Evolutionary conservation across 768 basidiomycete genomes (phyloP).

Genomic region (Tricholoma flavovirens): DNA sequence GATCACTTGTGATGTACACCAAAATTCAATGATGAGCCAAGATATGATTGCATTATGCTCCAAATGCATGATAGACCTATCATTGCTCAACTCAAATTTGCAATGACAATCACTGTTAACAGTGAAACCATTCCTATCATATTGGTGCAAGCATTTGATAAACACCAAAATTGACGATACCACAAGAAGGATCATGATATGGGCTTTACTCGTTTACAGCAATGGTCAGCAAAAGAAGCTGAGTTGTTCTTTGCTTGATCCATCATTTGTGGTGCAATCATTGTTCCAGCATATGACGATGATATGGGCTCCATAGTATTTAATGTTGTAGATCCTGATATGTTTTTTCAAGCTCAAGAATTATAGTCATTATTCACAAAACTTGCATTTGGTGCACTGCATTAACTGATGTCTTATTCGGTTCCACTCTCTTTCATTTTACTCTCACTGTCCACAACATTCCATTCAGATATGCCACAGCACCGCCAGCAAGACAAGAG

Average conservation of each 20-base stretch:
- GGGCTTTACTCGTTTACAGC: not conserved
- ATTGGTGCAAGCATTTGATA: not conserved
- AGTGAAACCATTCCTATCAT: not conserved
- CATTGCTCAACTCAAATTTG: not conserved
- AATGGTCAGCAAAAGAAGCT: not conserved
- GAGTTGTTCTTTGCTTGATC: not conserved
- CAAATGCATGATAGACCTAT: not conserved
- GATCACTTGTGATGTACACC: not conserved
- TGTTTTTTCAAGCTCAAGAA: not conserved
- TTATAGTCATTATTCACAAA: not conserved
- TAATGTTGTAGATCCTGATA: not conserved
- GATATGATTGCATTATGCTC: not conserved
- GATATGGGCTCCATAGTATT: not conserved
- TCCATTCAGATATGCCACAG: not conserved
- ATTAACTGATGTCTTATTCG: not conserved
- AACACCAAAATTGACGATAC: not conserved
- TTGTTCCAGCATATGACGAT: not conserved
- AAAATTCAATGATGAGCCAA: not conserved
- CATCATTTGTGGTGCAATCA: not conserved
- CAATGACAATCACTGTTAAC: not conserved
- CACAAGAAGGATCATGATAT: not conserved
- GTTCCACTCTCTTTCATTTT: not conserved
- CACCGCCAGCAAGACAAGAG: not conserved
- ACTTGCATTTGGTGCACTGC: not conserved
- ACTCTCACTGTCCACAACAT: not conserved